Evolutionary conservation across 208 protist species (phyloP).

Genomic region (Leishmania aethiopica): DNA sequence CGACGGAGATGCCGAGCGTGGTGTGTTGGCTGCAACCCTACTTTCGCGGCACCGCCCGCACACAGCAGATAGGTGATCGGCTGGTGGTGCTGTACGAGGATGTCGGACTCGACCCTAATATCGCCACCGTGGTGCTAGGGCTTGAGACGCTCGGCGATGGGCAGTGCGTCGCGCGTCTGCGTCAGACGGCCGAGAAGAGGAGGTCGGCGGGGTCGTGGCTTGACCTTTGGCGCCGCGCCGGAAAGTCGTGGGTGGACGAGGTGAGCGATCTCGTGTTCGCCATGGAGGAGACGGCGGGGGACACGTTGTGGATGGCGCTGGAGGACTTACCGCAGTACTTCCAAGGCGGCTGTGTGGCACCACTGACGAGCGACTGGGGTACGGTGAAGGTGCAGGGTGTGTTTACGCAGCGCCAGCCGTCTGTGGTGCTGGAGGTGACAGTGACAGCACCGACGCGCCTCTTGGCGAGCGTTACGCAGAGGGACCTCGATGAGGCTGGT

Average conservation of each 20-base stretch:
- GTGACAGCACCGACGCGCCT: conserved; percentile 37
- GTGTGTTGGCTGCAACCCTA: conserved; percentile 34
- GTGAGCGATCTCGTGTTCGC: conserved; percentile 34
- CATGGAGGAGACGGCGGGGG: conserved; percentile 7
- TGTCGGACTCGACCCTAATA: conserved; percentile 36
- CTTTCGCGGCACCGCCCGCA: conserved; percentile 41
- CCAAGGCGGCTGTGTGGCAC: conserved; percentile 48
- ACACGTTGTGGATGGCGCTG: conserved; percentile 64
- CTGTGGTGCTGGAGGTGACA: conserved; percentile 44
- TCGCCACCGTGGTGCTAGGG: conserved; percentile 34
- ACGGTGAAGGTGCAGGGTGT: conserved; percentile 39
- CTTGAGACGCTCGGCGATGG: conserved; percentile 31
- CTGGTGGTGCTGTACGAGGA: conserved; percentile 39
- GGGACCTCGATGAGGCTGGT: conserved; percentile 9
- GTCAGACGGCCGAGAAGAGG: conserved; percentile 21
- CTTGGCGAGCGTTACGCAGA: conserved; percentile 48
- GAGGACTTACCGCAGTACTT: conserved; percentile 66
- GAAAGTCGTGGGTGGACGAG: conserved; percentile 54
- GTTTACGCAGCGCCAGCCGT: conserved; percentile 44
- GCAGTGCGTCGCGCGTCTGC: conserved; percentile 29
- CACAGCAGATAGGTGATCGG: conserved; percentile 28
- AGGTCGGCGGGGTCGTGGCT: conserved; percentile 19
- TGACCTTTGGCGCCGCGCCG: conserved; percentile 31
- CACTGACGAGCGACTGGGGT: conserved; percentile 18
- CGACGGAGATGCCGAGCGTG: neutral